phyloP scores from a whole-genome alignment of 345 rosid genomes.

The Lepidium didymum region DNA sequence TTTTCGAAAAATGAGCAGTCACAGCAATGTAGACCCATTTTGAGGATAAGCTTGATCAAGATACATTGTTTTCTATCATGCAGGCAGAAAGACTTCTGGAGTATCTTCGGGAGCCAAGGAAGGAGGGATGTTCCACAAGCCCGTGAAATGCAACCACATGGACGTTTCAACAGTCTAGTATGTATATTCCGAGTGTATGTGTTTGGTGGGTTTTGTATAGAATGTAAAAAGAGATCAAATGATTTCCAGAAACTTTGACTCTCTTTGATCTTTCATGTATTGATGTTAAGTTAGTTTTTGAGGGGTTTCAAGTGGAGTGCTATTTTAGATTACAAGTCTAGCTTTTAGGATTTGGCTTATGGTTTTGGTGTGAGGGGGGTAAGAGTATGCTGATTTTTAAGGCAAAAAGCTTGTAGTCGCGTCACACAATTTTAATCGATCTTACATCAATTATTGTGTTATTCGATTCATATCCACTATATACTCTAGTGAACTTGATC shows the following conservation, averaged over 20 bases:
- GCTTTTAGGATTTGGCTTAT: conserved; percentile 21
- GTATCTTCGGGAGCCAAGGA: conserved; percentile 67
- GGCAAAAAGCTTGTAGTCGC: conserved; percentile 26
- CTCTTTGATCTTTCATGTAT: conserved; percentile 21
- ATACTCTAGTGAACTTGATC: no score
- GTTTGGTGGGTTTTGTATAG: conserved; percentile 44
- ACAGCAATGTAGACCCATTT: background rate
- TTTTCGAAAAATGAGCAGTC: background rate
- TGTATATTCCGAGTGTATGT: conserved; percentile 46
- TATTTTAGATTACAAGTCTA: conserved; percentile 15
- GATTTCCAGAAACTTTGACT: background rate
- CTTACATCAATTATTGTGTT: no score
- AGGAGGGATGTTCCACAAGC: conserved; percentile 49
- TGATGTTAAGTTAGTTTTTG: conserved; percentile 30
- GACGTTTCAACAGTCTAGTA: conserved; percentile 20
- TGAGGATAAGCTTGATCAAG: background rate
- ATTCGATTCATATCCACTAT: no score
- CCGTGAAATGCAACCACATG: conserved; percentile 30
- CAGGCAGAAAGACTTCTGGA: conserved; percentile 91
- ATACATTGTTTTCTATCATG: conserved; percentile 2
- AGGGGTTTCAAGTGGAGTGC: conserved; percentile 11
- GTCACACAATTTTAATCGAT: background rate
- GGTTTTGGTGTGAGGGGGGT: conserved; percentile 1
- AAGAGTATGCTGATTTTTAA: conserved; percentile 25
- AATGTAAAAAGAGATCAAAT: conserved; percentile 24